phyloP scores from a whole-genome alignment of 345 rosid species.

The Laguncularia racemosa region DNA sequence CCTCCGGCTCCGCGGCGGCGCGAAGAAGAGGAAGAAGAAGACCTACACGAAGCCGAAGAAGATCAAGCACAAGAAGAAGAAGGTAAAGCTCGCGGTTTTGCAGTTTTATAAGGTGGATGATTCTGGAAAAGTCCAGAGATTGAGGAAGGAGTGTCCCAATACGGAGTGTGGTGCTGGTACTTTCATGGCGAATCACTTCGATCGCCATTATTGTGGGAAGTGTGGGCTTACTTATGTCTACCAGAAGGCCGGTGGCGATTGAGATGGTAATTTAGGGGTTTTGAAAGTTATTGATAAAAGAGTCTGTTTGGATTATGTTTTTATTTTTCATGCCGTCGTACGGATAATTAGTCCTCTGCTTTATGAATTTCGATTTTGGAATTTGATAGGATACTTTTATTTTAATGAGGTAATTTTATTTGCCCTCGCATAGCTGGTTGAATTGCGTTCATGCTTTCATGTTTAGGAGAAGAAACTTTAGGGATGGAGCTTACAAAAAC shows the following conservation, averaged over 20 bases:
- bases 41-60: constrained; percentile 70
- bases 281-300: not conserved
- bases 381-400: too few species aligned
- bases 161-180: constrained; percentile 61
- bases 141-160: constrained; percentile 65
- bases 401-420: too few species aligned
- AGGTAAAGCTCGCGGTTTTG: constrained; percentile 61
- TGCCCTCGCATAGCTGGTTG: too few species aligned
- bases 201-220: constrained; percentile 71
- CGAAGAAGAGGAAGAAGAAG: constrained; percentile 53
- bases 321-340: too few species aligned
- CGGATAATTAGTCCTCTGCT: too few species aligned
- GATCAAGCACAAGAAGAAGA: constrained; percentile 62
- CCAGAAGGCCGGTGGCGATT: constrained; percentile 59
- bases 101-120: constrained; percentile 69
- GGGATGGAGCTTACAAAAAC: too few species aligned
- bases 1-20: constrained; percentile 17
- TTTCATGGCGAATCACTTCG: constrained; percentile 68
- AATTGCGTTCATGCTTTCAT: too few species aligned
- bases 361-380: too few species aligned
- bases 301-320: too few species aligned
- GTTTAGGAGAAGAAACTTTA: too few species aligned
- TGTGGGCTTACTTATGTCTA: constrained; percentile 63
- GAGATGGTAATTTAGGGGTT: not conserved
- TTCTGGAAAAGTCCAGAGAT: constrained; percentile 49